These are phyloP conservation scores for Neotropicomus parvogracilis DNA, from an alignment of 1,284 basidiomycete species.

Conservation along the genomic window DNA sequence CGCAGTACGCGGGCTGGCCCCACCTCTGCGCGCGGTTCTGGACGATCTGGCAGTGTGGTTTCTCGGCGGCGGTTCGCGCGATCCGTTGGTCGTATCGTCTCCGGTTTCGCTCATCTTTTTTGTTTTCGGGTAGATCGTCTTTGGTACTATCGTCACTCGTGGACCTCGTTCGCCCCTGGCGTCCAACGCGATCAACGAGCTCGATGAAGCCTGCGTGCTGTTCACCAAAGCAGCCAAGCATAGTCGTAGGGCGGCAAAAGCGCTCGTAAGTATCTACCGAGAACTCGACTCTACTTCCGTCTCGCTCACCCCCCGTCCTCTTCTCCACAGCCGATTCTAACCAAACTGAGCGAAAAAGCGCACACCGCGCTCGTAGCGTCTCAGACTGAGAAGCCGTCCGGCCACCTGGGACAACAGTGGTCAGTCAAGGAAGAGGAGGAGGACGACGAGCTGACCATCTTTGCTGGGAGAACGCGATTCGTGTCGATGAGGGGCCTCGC, in stretches of 20 bases:
- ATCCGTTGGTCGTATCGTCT: background rate
- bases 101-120: background rate
- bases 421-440: conserved; percentile 41
- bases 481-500: conserved; percentile 39
- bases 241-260: conserved; percentile 56
- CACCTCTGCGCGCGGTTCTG: conserved; percentile 53
- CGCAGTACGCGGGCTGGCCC: conserved; percentile 53
- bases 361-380: conserved; percentile 42
- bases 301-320: conserved; percentile 4
- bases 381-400: conserved; percentile 33
- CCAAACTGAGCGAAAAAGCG: conserved; percentile 54
- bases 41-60: conserved; percentile 63
- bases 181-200: conserved; percentile 55
- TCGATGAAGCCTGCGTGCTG: conserved; percentile 57
- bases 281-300: background rate
- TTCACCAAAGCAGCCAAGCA: conserved; percentile 54
- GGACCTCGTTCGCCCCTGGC: conserved; percentile 59
- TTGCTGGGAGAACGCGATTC: conserved; percentile 57
- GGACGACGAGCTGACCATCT: conserved; percentile 60
- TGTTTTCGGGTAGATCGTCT: conserved; percentile 47
- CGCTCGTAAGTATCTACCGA: conserved; percentile 45
- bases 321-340: conserved; percentile 48
- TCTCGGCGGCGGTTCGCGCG: conserved; percentile 56
- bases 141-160: conserved; percentile 63
- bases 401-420: conserved; percentile 42